Evolutionary conservation across 805 yeast species (phyloP).

Genomic region (Danielia oregonensis): DNA sequence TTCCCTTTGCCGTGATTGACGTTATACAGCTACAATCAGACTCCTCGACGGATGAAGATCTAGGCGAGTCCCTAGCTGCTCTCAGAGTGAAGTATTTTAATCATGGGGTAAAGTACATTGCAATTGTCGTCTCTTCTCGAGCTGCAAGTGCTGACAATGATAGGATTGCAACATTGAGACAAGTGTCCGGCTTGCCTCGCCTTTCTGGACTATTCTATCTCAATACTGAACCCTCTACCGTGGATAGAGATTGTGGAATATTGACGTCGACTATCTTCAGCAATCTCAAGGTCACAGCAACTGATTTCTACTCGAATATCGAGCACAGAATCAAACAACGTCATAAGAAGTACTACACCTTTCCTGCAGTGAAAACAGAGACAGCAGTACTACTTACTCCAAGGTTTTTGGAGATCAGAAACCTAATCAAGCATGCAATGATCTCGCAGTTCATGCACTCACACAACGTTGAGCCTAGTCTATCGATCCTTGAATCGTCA

Average conservation of each 20-base stretch:
- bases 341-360: slow-evolving; percentile 32
- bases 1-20: slow-evolving; percentile 32
- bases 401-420: slow-evolving; percentile 34
- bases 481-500: slow-evolving; percentile 29
- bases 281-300: slow-evolving; percentile 24
- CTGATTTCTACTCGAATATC: slow-evolving; percentile 31
- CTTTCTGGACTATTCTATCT: slow-evolving; percentile 29
- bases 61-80: slow-evolving; percentile 15
- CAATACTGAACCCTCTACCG: slow-evolving; percentile 7
- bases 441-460: slow-evolving; percentile 31
- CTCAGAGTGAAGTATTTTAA: slow-evolving; percentile 8
- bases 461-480: slow-evolving; percentile 28
- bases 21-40: slow-evolving; percentile 15
- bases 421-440: slow-evolving; percentile 33
- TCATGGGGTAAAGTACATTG: slow-evolving; percentile 17
- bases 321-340: slow-evolving; percentile 33
- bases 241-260: slow-evolving; percentile 27
- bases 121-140: slow-evolving; percentile 19
- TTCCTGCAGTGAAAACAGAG: slow-evolving; percentile 24
- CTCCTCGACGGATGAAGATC: slow-evolving; percentile 9
- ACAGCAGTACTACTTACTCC: slow-evolving; percentile 33
- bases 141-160: slow-evolving; percentile 15
- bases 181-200: slow-evolving; percentile 27
- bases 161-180: slow-evolving; percentile 23
- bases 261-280: slow-evolving; percentile 28